A percentile compares a stretch with the other conserved stretches of the same genome.
Conservation (phyloP, 306 rosid species). For the Notholithocarpus densiflorus region DNA sequence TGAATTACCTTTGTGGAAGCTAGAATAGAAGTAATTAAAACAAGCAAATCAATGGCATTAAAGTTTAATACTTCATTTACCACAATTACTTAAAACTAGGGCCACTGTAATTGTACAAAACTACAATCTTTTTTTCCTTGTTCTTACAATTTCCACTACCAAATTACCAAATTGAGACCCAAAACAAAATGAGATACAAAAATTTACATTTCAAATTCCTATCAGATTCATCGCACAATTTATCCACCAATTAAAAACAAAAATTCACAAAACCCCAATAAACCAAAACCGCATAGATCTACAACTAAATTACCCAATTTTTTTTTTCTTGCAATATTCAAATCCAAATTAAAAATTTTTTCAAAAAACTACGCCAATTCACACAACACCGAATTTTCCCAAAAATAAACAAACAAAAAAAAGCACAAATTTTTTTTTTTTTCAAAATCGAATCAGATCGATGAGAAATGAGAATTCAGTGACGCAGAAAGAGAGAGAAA, state of each 20-base stretch:
- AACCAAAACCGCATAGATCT: conserved; percentile 31
- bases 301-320: background rate
- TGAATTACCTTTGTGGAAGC: no score
- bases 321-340: background rate
- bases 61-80: no score
- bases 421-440: background rate
- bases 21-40: no score
- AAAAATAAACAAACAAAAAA: background rate
- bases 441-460: background rate
- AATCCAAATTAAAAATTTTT: background rate
- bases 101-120: no score
- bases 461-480: background rate
- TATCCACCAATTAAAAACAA: background rate
- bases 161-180: background rate
- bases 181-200: background rate
- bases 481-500: background rate
- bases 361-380: background rate
- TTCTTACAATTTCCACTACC: background rate
- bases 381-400: background rate
- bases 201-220: background rate
- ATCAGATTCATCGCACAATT: background rate
- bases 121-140: background rate
- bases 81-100: no score
- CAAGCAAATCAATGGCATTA: no score
- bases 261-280: background rate